These are phyloP conservation scores for Eragrostis nindensis DNA, from an alignment of 176 grass and related monocot species.

Conservation along the genomic window DNA sequence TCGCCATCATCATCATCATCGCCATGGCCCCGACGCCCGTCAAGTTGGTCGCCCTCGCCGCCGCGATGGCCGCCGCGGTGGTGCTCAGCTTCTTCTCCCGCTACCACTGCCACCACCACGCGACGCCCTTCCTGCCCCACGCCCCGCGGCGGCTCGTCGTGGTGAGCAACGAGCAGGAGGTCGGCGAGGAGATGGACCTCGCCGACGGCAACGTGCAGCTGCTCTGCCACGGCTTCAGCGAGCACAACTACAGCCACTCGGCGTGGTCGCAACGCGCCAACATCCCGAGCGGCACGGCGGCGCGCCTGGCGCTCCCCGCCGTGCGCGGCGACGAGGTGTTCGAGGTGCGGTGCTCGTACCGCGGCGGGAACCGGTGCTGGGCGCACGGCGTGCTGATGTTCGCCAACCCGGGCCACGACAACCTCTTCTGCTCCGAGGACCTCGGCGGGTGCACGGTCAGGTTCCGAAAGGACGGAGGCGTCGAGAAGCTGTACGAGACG, in stretches of 20 bases:
- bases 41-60: slow-evolving; percentile 55
- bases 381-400: slow-evolving; percentile 55
- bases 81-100: slow-evolving; percentile 45
- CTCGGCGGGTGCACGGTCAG: slow-evolving; percentile 47
- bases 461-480: slow-evolving; percentile 63
- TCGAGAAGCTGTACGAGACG: slow-evolving; percentile 60
- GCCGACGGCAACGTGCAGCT: slow-evolving; percentile 56
- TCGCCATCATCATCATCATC: slow-evolving; percentile 13
- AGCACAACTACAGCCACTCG: slow-evolving; percentile 44
- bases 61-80: slow-evolving; percentile 30
- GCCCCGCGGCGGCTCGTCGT: slow-evolving; percentile 13
- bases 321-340: slow-evolving; percentile 61
- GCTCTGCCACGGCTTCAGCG: slow-evolving; percentile 52
- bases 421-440: slow-evolving; percentile 47
- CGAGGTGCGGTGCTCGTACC: slow-evolving; percentile 69
- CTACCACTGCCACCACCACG: slow-evolving; percentile 42
- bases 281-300: slow-evolving; percentile 37
- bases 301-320: slow-evolving; percentile 38
- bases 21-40: slow-evolving; percentile 52
- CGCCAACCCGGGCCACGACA: slow-evolving; percentile 58
- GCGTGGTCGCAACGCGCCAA: slow-evolving; percentile 40
- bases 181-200: slow-evolving; percentile 61
- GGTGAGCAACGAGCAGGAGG: slow-evolving; percentile 60
- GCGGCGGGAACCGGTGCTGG: slow-evolving; percentile 64
- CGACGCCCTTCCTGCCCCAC: slow-evolving; percentile 27